phyloP scores from a whole-genome alignment of 228 moss, liverwort and hornwort genomes.

The Sphagnum fallax region DNA sequence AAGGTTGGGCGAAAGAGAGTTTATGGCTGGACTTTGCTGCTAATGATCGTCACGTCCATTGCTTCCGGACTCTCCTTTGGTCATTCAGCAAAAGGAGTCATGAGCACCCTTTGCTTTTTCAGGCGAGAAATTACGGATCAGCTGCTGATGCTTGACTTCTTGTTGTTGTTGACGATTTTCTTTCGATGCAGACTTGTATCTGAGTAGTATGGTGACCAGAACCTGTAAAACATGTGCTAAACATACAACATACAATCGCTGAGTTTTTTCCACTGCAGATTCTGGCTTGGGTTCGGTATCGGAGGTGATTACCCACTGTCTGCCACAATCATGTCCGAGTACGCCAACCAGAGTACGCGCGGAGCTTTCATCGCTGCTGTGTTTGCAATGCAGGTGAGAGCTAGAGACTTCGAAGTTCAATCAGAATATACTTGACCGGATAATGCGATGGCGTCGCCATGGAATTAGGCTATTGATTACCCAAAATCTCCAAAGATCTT shows the following conservation, averaged over 20 bases:
- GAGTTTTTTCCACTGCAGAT: background rate
- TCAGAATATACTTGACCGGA: too few species aligned
- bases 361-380: conserved; percentile 46
- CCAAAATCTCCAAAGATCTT: too few species aligned
- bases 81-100: conserved; percentile 28
- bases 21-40: conserved; percentile 35
- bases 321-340: conserved; percentile 39
- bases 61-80: conserved; percentile 37
- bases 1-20: conserved; percentile 49
- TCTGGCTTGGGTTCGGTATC: conserved; percentile 41
- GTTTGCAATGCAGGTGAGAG: conserved; percentile 10
- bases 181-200: too few species aligned
- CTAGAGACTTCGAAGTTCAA: too few species aligned
- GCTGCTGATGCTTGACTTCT: too few species aligned
- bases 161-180: too few species aligned
- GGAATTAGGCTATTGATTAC: too few species aligned
- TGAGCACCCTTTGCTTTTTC: conserved; percentile 45
- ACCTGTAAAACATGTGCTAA: too few species aligned
- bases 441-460: too few species aligned
- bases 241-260: too few species aligned
- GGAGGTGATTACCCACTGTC: conserved; percentile 18
- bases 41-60: conserved; percentile 35
- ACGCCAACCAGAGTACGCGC: conserved; percentile 32
- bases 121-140: background rate
- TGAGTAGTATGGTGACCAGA: too few species aligned